Base-by-base conservation (phyloP, 78 protist genomes). In the Dictyostelium intermedium region DNA sequence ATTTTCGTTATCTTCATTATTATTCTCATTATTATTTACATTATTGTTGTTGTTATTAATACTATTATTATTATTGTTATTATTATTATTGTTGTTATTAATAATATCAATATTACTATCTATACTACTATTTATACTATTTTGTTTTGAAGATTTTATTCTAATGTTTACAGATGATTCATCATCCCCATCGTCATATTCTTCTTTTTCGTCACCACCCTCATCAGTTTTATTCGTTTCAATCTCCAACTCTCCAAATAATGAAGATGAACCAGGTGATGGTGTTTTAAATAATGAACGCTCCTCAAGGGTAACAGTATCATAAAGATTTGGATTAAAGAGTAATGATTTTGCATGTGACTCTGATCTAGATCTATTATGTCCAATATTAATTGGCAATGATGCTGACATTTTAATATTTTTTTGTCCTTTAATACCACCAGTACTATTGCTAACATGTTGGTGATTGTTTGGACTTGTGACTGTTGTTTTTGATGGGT, bases 321-420 rank as follows among this genome's bases (percentile, higher is more conserved):
- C 82, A 20, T 76, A 76, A 6, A 76, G 11, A 23, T 39, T 41
- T 18, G 53, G 82, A 39, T 76, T 76, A 30, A 23, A 81, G 4
- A 81, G 34, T 39, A 81, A 53, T 2, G 60, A 27, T 35, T 27
- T 18, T 13, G 93, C 82, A 70, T 89, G 82, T 79, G 93, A 89
- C 23, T 89, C 93, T 39, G 93, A 89, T 83, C 82, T 89, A 4
- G 87, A 80, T 63, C 93, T 82, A 66, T 66, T 30, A 30, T 89
- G 93, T 2, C 45, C 53, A 35, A 63, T 41, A 25, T 63, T 63
- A 14, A 39, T 37, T 63, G 93, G 93, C n/a, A 89, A 25, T 45
- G 87, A 80, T 13, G 85, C 30, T n/a, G 93, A 89, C 87, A 89
- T 78, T 23, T 79, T 79, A 45, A 13, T 43, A 78, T 45, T 74